These are phyloP conservation scores for Fraxinus anomala DNA, from an alignment of 257 asterid genomes.

Conservation along the genomic window DNA sequence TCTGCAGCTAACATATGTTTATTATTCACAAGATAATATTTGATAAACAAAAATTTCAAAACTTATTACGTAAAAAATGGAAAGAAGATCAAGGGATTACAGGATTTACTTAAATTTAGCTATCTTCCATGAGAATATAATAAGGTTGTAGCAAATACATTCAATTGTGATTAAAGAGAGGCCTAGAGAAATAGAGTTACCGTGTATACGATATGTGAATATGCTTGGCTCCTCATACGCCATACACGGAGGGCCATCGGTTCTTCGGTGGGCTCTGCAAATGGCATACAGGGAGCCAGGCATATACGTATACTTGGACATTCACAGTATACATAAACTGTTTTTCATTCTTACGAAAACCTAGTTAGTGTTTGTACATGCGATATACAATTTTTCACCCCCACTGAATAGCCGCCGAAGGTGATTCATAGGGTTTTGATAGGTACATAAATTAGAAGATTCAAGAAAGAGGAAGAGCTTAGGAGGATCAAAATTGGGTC, in stretches of 20 bases:
- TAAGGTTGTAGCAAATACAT: not conserved
- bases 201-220: conserved; percentile 31
- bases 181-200: not conserved
- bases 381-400: no score
- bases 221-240: conserved; percentile 99
- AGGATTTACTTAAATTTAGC: not conserved
- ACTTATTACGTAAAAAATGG: not conserved
- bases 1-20: not conserved
- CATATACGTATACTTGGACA: conserved; percentile 39
- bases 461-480: conserved; percentile 24
- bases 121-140: not conserved
- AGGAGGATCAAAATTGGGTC: conserved; percentile 42
- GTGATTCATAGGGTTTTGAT: not conserved
- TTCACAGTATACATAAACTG: not conserved
- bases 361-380: not conserved
- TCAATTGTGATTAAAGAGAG: not conserved
- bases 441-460: not conserved
- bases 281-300: conserved; percentile 99
- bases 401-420: not conserved
- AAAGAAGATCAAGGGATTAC: not conserved
- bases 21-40: no score
- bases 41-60: no score
- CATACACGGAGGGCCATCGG: conserved; percentile 65
- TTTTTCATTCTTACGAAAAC: not conserved
- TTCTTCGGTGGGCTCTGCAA: conserved; percentile 53